These are phyloP conservation scores for Apium graveolens DNA, from an alignment of 129 eudicot species.

Conservation along the genomic window DNA sequence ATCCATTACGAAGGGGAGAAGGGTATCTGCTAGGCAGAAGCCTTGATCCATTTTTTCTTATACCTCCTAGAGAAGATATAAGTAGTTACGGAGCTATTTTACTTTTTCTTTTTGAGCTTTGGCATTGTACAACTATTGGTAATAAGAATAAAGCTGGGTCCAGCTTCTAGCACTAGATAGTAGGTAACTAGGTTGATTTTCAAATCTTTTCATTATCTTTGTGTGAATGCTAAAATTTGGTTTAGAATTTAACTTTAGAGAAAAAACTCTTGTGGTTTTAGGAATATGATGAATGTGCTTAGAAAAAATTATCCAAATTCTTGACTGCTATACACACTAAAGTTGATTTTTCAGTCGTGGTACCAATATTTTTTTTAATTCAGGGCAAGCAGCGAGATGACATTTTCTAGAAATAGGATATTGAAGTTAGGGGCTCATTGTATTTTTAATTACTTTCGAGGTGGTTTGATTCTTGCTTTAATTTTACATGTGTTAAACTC, in stretches of 20 bases:
- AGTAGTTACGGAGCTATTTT: neutral
- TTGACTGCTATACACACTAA: neutral
- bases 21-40: neutral
- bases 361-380: too few relatives aligned
- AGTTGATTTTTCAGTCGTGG: too few relatives aligned
- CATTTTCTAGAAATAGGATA: neutral
- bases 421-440: neutral
- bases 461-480: neutral
- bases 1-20: neutral
- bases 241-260: neutral
- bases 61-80: neutral
- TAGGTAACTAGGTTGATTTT: neutral
- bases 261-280: too few relatives aligned
- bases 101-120: neutral
- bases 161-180: neutral
- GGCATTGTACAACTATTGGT: neutral
- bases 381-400: neutral
- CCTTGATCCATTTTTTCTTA: too few relatives aligned
- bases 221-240: neutral
- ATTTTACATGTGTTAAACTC: neutral
- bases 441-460: neutral
- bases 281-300: neutral
- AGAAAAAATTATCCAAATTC: neutral
- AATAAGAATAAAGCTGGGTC: neutral
- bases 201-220: neutral